Evolutionary conservation across 257 asterid genomes (phyloP).

Genomic region (Asclepias syriaca): DNA sequence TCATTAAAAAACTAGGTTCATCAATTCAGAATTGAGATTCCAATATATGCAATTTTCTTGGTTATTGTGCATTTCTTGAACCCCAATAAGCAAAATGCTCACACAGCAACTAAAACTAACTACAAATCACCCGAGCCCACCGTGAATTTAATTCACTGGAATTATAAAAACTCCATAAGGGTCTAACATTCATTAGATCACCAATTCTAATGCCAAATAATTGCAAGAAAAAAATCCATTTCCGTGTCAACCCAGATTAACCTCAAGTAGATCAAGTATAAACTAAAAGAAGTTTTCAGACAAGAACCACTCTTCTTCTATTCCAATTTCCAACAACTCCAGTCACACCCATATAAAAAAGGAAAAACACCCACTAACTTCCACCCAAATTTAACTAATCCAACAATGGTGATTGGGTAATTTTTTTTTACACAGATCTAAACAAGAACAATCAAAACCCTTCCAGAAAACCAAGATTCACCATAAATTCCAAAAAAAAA

Average conservation of each 20-base stretch:
- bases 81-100: too few species aligned
- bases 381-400: neutral
- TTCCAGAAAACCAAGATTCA: neutral
- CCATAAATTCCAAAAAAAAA: neutral
- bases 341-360: neutral
- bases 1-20: neutral
- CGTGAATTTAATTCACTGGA: neutral
- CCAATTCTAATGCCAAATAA: neutral
- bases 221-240: neutral
- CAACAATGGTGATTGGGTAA: neutral
- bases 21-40: neutral
- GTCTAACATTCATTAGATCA: neutral
- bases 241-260: neutral
- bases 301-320: neutral
- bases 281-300: neutral
- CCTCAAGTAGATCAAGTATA: slow-evolving; percentile 7
- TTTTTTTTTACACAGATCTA: slow-evolving; percentile 13
- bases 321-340: neutral
- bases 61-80: neutral
- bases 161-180: neutral
- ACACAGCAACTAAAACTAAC: neutral
- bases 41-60: neutral
- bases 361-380: neutral
- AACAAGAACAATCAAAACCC: neutral
- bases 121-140: neutral